Base-by-base conservation (phyloP, 495 filamentous ascomycete species). In the Antarctomyces pellizariae region DNA sequence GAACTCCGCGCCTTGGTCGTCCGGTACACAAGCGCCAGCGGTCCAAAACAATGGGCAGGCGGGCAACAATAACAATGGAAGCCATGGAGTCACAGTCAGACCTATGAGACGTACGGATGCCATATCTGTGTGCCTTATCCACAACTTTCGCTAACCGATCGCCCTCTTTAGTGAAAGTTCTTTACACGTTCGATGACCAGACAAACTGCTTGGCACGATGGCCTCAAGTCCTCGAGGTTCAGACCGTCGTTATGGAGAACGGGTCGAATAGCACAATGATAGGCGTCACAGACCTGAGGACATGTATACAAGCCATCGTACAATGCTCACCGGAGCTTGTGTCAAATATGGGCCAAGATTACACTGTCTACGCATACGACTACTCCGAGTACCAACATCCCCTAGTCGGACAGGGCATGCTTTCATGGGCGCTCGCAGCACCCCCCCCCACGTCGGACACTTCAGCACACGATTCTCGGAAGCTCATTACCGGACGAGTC, bases 331-430 rank as follows among this genome's bases (percentile, higher is more conserved):
- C 86, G 20, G 86, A 97, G 50, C 54, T 97, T 13, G 60, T 92
- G 27, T 71, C 75, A 21, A 67, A 72, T 34, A 56, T 75, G 18
- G 79, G 80, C 28, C 75, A 70, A 35, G 89, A 97, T 50, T 95
- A 89, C 42, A 91, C 79, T 7, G 70, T 97, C 30, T 97, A 97
- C 49, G 84, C 86, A 12, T 82, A 77, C 50, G 86, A 97, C 42
- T 95, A 80, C 48, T 95, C 86, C 4, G 86, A 97, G 49, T 73
- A 75, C 31, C 82, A 91, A 35, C 75, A 70, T 4, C 86, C 86
- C 24, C 62, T 93, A 31, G 84, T 93, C 7, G 86, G 86, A 10
- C 89, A 93, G 46, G 86, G 86, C 30, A 77, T 95, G 75, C 60
- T 97, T 13, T 95, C 86, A 31, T 74, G 74, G 66, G 70, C 70